Base-by-base conservation (phyloP, 2,329 filamentous ascomycete species). In the Neoascochyta sp. region DNA sequence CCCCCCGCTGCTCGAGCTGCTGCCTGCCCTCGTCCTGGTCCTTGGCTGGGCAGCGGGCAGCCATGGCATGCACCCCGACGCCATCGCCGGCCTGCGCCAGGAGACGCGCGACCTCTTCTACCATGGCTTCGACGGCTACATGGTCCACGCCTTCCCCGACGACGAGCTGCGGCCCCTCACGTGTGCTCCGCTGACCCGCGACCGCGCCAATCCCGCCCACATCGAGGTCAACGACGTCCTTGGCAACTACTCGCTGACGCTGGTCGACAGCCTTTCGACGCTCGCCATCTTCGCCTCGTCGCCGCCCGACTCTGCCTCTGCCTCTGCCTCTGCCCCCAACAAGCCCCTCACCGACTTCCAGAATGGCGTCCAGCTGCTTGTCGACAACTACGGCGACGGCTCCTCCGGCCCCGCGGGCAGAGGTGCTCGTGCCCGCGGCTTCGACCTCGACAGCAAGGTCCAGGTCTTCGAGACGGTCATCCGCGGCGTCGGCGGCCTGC, bases 391-490 rank as follows among this genome's bases (percentile, higher is more conserved):
- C 60, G 90, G 90, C 4, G 89, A 95, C 63, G 90, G 89, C 2
- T 80, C 79, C 16, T 65, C 71, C 7, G 82, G 84, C 3, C 70
- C 76, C 9, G 72, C 73, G 4, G 86, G 85, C 5, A 73, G 77
- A 53, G 90, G 90, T 3, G 70, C 75, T 34, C 74, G 87, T 43
- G 80, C 81, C 3, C 76, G 80, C 32, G 92, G 88, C 0, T 98
- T 98, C 53, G 87, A 98, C 62, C 70, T 95, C 22, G 90, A 98
- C 64, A 95, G 89, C 68, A 98, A 96, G 65, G 92, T 98, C 2
- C 90, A 98, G 66, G 87, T 98, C 21, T 98, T 98, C 55, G 92
- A 98, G 68, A 96, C 90, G 1, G 90, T 95, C 19, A 98, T 98
- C 48, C 77, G 92, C 36, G 92, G 90, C 10, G 77, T 94, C 24